Evolutionary conservation across 495 filamentous ascomycete species (phyloP).

Genomic region (Tuber umbilicatum): DNA sequence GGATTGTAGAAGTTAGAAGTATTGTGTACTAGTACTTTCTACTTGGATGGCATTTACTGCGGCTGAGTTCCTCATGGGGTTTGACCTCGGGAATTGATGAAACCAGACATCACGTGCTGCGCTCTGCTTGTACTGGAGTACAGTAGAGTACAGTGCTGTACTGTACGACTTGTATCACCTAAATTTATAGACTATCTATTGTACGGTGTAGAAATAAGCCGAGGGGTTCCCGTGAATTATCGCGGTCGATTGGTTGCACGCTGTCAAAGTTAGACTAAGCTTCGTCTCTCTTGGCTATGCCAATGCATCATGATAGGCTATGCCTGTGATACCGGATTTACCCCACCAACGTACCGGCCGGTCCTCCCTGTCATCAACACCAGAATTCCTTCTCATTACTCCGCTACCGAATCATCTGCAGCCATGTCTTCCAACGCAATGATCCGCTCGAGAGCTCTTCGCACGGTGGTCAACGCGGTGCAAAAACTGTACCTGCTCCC

Average conservation of each 20-base stretch:
- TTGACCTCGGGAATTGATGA: background rate
- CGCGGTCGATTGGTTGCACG: background rate
- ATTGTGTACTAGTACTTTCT: background rate
- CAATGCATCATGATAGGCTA: background rate
- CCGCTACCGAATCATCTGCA: background rate
- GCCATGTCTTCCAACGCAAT: constrained; percentile 3
- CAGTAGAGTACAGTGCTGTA: background rate
- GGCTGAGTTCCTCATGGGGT: background rate
- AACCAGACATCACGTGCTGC: background rate
- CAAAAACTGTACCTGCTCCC: constrained; percentile 57
- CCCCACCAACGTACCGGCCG: background rate
- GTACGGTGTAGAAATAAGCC: background rate
- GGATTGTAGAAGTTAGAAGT: background rate
- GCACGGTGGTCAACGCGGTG: constrained; percentile 73
- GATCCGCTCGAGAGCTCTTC: constrained; percentile 60
- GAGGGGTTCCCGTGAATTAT: background rate
- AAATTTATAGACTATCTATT: background rate
- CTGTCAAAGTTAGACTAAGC: background rate
- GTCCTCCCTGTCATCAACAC: background rate
- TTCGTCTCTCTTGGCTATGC: background rate
- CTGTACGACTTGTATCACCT: too few relatives aligned
- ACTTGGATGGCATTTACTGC: background rate
- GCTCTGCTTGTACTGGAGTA: background rate
- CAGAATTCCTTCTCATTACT: background rate
- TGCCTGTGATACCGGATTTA: background rate